Base-by-base conservation (phyloP, 2,329 filamentous ascomycete species). In the Leptographium radiaticola region DNA sequence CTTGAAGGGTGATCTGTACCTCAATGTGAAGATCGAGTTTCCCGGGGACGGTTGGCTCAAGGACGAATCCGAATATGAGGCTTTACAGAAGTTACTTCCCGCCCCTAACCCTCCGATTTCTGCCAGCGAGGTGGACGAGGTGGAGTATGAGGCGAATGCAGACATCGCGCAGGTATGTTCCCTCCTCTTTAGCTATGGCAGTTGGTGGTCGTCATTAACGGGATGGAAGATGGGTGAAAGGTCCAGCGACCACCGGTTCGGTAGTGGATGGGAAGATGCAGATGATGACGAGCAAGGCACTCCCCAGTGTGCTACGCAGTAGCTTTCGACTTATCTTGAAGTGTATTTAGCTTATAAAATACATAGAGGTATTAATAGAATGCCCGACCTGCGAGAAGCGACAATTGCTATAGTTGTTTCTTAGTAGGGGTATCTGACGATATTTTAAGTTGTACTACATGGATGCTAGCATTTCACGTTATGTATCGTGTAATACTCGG, bases 101-200 rank as follows among this genome's bases (percentile, higher is more conserved):
- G 72, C 79, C 11, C 77, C 79, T 1, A 65, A 70, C 0, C 70
- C 77, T 6, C 71, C 77, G 11, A 84, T 91, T 58, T 74, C 80
- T 58, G 80, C 83, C 0, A 93, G 97, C 55, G 89, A 97, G 59
- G 89, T 96, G 10, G 93, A 97, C 55, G 89, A 97, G 59, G 89
- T 96, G 6, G 55, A 59, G 13, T 95, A 87, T 62, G 86, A 95
- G 58, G 79, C 80, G n/a, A 81, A 90, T 59, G 88, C 82, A 4
- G 84, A 89, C 62, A 79, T 95, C 61, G 88, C 96, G 51, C 82
- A 89, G 63, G 82, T 84, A 68, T 69, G 76, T 70, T 33, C 13
- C 20, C 11, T 20, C n/a, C 11, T 18, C 16, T 12, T n/a, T 18
- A 18, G 16, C 7, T 5, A 13, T n/a, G 4, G 16, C 11, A 9